A percentile compares a stretch with the other conserved stretches of the same genome.
Conservation (phyloP, 495 filamentous ascomycete genomes). For the Parmelia sp. region DNA sequence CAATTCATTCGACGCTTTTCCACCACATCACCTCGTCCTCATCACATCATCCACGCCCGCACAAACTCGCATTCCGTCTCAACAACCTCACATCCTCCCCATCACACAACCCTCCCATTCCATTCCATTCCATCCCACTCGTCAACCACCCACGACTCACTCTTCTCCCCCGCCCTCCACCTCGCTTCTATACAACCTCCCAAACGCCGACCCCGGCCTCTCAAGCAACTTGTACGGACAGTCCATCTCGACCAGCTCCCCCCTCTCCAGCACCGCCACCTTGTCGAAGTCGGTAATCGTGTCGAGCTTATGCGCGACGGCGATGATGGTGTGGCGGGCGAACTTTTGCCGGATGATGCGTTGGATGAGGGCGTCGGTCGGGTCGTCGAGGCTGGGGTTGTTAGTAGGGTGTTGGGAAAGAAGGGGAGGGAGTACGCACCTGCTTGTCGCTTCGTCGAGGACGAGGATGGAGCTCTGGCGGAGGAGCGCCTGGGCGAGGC, state of each 20-base stretch:
- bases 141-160: too few relatives aligned
- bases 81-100: too few relatives aligned
- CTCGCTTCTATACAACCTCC: slow-evolving; percentile 21
- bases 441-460: slow-evolving; percentile 49
- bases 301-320: slow-evolving; percentile 58
- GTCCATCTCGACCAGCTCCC: slow-evolving; percentile 42
- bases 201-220: slow-evolving; percentile 13
- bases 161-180: too few relatives aligned
- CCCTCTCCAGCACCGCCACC: slow-evolving; percentile 43
- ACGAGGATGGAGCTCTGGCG: slow-evolving; percentile 42
- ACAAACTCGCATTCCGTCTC: too few relatives aligned
- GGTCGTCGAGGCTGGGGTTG: slow-evolving; percentile 49
- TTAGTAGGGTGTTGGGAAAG: too few relatives aligned
- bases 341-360: slow-evolving; percentile 55
- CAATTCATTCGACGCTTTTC: too few relatives aligned
- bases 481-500: slow-evolving; percentile 56
- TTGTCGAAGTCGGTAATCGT: slow-evolving; percentile 51
- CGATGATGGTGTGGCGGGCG: slow-evolving; percentile 50
- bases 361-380: slow-evolving; percentile 54
- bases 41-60: too few relatives aligned
- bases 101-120: too few relatives aligned
- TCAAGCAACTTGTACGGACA: slow-evolving; percentile 34
- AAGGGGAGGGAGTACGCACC: slow-evolving; percentile 31
- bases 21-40: too few relatives aligned
- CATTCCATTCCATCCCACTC: too few relatives aligned